These are phyloP conservation scores for Juncus effusus DNA, from an alignment of 176 grass and related monocot genomes.

Conservation along the genomic window DNA sequence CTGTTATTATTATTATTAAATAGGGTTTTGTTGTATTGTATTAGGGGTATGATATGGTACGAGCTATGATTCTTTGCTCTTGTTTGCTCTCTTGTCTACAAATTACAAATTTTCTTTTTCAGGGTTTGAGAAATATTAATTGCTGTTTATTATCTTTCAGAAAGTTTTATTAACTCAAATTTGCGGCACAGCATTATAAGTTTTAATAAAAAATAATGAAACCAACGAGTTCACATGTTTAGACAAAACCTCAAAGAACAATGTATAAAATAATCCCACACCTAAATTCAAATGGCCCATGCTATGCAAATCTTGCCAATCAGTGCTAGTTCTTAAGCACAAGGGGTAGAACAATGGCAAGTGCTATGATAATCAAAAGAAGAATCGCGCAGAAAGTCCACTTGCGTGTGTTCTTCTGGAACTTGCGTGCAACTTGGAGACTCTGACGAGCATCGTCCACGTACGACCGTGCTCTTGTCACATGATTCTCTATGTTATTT, in stretches of 20 bases:
- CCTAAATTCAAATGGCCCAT: no score
- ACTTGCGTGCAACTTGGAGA: slow-evolving; percentile 34
- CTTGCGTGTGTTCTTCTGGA: slow-evolving; percentile 38
- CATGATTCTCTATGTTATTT: slow-evolving; percentile 53
- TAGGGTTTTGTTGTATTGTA: slow-evolving; percentile 23
- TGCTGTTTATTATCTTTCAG: no score
- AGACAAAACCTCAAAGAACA: no score
- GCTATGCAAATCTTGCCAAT: no score
- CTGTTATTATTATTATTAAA: slow-evolving; percentile 31
- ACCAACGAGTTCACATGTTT: no score
- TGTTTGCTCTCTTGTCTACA: slow-evolving; percentile 22
- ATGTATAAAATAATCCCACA: no score
- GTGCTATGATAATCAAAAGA: slow-evolving; percentile 40
- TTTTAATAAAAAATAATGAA: no score
- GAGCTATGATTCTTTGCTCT: slow-evolving; percentile 30
- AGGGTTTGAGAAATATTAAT: not conserved
- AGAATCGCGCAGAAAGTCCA: slow-evolving; percentile 32
- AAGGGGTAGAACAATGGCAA: slow-evolving; percentile 33
- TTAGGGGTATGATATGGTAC: slow-evolving; percentile 1
- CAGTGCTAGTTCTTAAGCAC: slow-evolving; percentile 1
- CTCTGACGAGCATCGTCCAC: slow-evolving; percentile 36
- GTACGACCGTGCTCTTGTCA: slow-evolving; percentile 39
- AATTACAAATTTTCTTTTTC: slow-evolving; percentile 25
- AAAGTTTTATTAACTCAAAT: no score
- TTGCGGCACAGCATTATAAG: no score